Evolutionary conservation across 805 yeast genomes (phyloP).

Genomic region (Candida vartiovaarae): DNA sequence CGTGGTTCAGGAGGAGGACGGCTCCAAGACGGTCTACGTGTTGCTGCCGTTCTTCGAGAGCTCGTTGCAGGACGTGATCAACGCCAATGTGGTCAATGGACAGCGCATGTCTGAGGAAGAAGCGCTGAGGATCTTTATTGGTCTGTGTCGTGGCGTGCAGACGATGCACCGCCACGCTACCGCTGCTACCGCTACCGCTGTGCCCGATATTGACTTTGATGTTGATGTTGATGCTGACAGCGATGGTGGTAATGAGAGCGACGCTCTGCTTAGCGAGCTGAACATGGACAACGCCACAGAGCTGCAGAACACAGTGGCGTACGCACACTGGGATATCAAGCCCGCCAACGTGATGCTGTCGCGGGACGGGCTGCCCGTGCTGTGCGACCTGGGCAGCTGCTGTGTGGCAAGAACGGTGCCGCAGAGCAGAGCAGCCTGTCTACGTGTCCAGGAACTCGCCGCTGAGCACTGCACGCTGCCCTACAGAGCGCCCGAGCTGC

Average conservation of each 20-base stretch:
- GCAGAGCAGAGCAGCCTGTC: conserved; percentile 59
- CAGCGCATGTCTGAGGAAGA: conserved; percentile 52
- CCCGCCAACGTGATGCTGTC: conserved; percentile 86
- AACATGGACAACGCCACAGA: conserved; percentile 38
- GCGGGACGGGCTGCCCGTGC: conserved; percentile 65
- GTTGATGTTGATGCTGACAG: no score
- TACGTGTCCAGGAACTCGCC: conserved; percentile 71
- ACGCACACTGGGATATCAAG: conserved; percentile 81
- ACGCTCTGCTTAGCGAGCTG: conserved; percentile 22
- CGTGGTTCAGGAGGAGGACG: conserved; percentile 68
- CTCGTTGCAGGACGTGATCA: conserved; percentile 77
- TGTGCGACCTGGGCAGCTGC: conserved; percentile 82
- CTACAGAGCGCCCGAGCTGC: conserved; percentile 84
- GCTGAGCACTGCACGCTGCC: conserved; percentile 82
- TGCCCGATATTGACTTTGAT: neutral
- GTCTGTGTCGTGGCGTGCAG: conserved; percentile 67
- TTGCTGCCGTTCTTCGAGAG: conserved; percentile 68
- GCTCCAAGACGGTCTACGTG: conserved; percentile 71
- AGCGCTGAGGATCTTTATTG: conserved; percentile 54
- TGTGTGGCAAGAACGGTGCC: conserved; percentile 50
- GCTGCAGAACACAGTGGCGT: conserved; percentile 52
- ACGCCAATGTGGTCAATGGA: conserved; percentile 51
- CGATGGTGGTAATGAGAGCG: conserved; percentile 14
- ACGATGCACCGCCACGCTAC: conserved; percentile 53
- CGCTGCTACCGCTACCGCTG: neutral